Conservation (phyloP, 2,329 filamentous ascomycete genomes). For the Orbilia quercus region DNA sequence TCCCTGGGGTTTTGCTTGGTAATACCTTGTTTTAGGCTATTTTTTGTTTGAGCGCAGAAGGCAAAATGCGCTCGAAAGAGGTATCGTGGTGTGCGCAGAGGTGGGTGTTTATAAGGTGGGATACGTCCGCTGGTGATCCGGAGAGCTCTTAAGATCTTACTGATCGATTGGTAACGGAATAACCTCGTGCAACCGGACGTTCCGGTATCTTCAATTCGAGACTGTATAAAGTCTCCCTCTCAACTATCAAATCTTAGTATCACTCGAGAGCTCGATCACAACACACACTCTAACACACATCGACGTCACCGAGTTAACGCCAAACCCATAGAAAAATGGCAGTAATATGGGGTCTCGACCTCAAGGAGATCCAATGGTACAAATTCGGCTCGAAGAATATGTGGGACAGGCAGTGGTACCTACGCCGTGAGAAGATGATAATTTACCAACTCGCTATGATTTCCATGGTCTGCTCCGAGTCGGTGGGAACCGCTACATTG, state of each 20-base stretch:
- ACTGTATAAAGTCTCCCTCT: background rate
- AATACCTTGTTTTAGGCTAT: conserved; percentile 27
- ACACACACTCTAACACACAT: conserved; percentile 20
- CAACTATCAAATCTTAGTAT: background rate
- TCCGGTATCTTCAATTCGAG: conserved; percentile 1
- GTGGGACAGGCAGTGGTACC: conserved; percentile 69
- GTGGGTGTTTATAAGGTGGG: background rate
- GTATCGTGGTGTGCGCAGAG: background rate
- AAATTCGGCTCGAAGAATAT: conserved; percentile 71
- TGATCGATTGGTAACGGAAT: conserved; percentile 10
- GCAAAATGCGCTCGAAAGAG: background rate
- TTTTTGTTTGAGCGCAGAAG: background rate
- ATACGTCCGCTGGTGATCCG: conserved; percentile 7
- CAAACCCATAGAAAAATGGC: conserved; percentile 63
- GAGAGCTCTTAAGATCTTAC: conserved; percentile 4
- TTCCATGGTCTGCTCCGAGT: conserved; percentile 69
- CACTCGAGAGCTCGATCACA: background rate
- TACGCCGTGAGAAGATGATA: conserved; percentile 70
- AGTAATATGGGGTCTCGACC: conserved; percentile 71
- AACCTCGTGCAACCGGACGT: background rate
- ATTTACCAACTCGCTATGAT: conserved; percentile 72
- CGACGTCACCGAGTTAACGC: too few relatives aligned
- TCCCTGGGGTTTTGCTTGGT: background rate
- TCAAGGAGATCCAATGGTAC: conserved; percentile 70
- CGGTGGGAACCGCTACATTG: conserved; percentile 69